Evolutionary conservation across 2,329 filamentous ascomycete genomes (phyloP).

Genomic region (Metarhizium robertsii): DNA sequence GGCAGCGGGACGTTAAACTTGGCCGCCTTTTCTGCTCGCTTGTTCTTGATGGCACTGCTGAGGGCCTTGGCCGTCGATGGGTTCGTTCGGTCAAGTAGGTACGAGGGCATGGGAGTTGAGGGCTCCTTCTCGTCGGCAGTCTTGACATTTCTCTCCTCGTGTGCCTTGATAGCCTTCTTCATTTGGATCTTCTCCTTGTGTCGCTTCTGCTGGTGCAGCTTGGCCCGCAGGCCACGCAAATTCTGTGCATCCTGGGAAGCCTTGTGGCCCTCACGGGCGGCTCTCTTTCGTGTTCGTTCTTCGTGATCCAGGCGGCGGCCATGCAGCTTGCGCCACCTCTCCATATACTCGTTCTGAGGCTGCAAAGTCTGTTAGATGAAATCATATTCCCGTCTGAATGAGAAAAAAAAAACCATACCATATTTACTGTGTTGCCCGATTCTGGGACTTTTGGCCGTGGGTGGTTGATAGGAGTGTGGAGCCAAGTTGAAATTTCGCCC

Average conservation of each 20-base stretch:
- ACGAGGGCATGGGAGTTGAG: slow-evolving; percentile 76
- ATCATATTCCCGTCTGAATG: neutral
- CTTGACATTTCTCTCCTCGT: slow-evolving; percentile 96
- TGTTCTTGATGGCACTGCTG: slow-evolving; percentile 86
- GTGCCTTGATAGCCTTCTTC: slow-evolving; percentile 86
- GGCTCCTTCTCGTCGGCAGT: slow-evolving; percentile 71
- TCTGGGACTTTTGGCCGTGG: neutral
- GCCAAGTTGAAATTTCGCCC: slow-evolving; percentile 9
- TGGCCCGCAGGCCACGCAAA: slow-evolving; percentile 81
- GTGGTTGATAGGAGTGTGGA: neutral
- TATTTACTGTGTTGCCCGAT: slow-evolving; percentile 2
- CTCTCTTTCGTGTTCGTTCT: slow-evolving; percentile 78
- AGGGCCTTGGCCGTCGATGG: slow-evolving; percentile 57
- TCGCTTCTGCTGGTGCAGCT: slow-evolving; percentile 86
- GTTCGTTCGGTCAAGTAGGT: slow-evolving; percentile 77
- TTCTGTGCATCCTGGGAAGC: slow-evolving; percentile 87
- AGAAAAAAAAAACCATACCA: slow-evolving; percentile 1
- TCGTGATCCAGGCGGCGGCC: slow-evolving; percentile 64
- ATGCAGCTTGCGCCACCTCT: slow-evolving; percentile 54
- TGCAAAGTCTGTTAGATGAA: slow-evolving; percentile 22
- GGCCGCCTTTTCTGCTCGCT: slow-evolving; percentile 86
- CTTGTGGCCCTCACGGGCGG: slow-evolving; percentile 83
- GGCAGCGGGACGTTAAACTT: slow-evolving; percentile 88
- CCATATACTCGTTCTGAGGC: slow-evolving; percentile 76
- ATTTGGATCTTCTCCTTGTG: slow-evolving; percentile 98